Evolutionary conservation across 108 stramenopile genomes (phyloP).

Genomic region (Skeletonema menzelii): DNA sequence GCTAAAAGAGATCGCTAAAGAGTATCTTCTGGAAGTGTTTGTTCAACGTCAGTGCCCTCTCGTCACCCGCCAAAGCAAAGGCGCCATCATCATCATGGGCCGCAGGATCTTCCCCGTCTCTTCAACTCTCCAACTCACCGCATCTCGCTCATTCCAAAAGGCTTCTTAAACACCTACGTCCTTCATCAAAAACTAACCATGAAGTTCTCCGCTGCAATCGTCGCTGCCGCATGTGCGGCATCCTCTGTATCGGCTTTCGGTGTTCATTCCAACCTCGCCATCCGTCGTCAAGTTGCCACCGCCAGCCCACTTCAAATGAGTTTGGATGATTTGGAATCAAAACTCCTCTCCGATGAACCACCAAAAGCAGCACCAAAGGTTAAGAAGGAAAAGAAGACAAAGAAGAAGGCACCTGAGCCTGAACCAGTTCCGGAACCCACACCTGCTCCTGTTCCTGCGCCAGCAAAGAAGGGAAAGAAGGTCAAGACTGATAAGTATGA

Average conservation of each 20-base stretch:
- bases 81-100: neutral
- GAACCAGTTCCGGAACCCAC: conserved; percentile 24
- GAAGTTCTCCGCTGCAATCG: conserved; percentile 69
- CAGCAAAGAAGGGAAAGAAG: conserved; percentile 16
- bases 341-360: conserved; percentile 33
- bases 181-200: conserved; percentile 42
- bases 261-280: conserved; percentile 40
- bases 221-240: conserved; percentile 56
- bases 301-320: conserved; percentile 9
- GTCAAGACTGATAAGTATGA: conserved; percentile 24
- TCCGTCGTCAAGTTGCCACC: conserved; percentile 31
- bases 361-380: conserved; percentile 19
- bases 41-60: neutral
- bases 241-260: conserved; percentile 53
- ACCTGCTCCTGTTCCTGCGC: conserved; percentile 21
- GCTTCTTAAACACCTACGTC: neutral
- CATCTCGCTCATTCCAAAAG: neutral
- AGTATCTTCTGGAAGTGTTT: neutral
- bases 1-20: neutral
- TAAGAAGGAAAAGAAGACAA: conserved; percentile 25
- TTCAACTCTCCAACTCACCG: conserved; percentile 2
- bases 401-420: conserved; percentile 40
- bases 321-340: conserved; percentile 46
- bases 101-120: neutral
- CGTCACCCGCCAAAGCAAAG: neutral